Evolutionary conservation across 140 eudicot species (phyloP), one percentile per base, ranked within the genome.

Genomic region (Flaveria floridana): DNA sequence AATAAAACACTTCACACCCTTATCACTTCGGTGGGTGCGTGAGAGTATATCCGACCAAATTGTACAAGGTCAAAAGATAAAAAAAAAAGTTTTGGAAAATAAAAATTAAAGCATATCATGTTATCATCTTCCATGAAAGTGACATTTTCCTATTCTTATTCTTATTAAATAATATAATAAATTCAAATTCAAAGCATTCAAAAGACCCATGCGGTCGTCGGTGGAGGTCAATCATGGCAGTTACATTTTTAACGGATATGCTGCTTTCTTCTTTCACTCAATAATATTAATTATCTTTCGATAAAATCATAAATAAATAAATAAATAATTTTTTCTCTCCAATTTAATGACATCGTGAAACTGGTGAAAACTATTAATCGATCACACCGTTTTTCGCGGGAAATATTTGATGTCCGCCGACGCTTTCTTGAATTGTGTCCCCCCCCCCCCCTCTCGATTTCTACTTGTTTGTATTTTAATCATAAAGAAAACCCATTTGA

Each of bases 361-460:
- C 41, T 34, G 20, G 42, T 64, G 79, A 64, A 75, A 74, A 12
- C 0, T 1, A 52, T 79, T 57, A 73, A 68, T 11, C 57, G 73
- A 26, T 67, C 5, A 52, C 71, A 61, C 83, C 84, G 6, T 52
- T 72, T 84, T 82, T 86, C 78, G 81, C 83, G 87, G 87, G 82
- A 79, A 87, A 76, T 69, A 79, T 81, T 77, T 72, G 42, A 68
- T 56, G 72, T 80, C 73, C 78, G 78, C 85, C 88, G 82, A 84
- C 86, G 80, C 76, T 78, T 68, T 74, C 82, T 41, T 71, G 63
- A 52, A 68, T 77, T 75, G 79, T 71, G 65, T 59, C n/a, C n/a
- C n/a, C n/a, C n/a, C n/a, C n/a, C 56, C 28, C 48, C 74, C 50
- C 63, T 44, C 63, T 39, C 59, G n/a, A 52, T 19, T 71, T 62